Evolutionary conservation across 2,329 filamentous ascomycete species (phyloP), one percentile per base, ranked within the genome.

Genomic region (Alternaria arborescens): DNA sequence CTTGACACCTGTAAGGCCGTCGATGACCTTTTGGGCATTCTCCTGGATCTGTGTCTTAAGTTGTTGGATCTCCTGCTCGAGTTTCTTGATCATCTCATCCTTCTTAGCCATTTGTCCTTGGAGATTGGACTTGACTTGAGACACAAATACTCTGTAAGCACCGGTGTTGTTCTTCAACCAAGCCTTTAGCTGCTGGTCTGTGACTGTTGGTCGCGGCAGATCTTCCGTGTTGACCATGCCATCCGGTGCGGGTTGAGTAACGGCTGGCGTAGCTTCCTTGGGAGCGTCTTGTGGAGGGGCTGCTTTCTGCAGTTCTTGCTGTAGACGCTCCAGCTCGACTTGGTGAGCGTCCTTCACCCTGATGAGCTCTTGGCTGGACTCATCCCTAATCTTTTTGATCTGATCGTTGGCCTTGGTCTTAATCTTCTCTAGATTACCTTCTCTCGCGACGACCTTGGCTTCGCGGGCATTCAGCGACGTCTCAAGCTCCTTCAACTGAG

Each of bases 341-440:
- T 72, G 69, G 43, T 79, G 76, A 53, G 78, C 73, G 11, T 72
- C 79, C 48, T 83, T 80, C 54, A 87, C 82, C 56, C 82, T 75
- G 41, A 71, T 69, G 43, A 74, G 69, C 14, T 80, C 83, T 32
- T 67, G 61, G 22, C 68, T 63, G 2, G 62, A 61, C 34, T 69
- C 65, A n/a, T 63, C 63, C 10, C 62, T 63, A 52, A 69, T 63
- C 53, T 85, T 82, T 70, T 91, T 91, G 60, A 91, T 83, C 11
- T 85, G 88, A 30, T 87, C 85, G 71, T 94, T 91, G 16, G 90
- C 81, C 61, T 89, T 86, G 55, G 86, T 84, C 1, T 82, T 75
- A 11, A 72, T 44, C 10, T 60, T 60, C 10, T 65, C 65, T 20
- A 63, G 62, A 54, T 70, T 69, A n/a, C 79, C 61, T 32, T 73